phyloP scores from a whole-genome alignment of 164 flowering plant genomes.

The Magnolia kwangsiensis region DNA sequence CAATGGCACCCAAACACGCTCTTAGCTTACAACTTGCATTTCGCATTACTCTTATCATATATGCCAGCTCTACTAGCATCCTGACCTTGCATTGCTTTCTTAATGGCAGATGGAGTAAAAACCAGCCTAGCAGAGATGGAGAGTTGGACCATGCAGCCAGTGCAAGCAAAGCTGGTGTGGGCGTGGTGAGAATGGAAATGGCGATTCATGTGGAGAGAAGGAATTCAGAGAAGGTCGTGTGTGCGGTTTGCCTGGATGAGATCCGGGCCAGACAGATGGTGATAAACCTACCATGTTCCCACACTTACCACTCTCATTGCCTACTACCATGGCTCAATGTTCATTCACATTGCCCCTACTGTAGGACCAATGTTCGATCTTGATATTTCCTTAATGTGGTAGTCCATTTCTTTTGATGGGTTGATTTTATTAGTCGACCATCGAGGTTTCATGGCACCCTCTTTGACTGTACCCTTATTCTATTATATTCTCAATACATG shows the following conservation, averaged over 20 bases:
- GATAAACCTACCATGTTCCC: slow-evolving; percentile 27
- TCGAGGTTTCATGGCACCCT: no score
- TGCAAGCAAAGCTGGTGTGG: not conserved
- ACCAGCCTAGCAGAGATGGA: not conserved
- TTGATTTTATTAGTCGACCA: no score
- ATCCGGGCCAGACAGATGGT: slow-evolving; percentile 15
- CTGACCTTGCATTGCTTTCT: not conserved
- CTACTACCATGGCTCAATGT: slow-evolving; percentile 31
- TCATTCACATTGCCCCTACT: slow-evolving; percentile 35
- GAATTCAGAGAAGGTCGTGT: slow-evolving; percentile 21
- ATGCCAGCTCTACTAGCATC: not conserved
- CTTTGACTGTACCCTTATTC: no score
- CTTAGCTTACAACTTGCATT: no score
- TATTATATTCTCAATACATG: no score
- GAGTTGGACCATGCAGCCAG: not conserved
- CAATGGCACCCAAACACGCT: no score
- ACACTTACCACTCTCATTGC: slow-evolving; percentile 30
- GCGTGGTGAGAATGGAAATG: not conserved
- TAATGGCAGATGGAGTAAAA: slow-evolving; percentile 13
- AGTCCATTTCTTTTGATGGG: no score
- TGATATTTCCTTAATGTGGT: not conserved
- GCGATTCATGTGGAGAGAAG: not conserved
- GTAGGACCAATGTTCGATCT: slow-evolving; percentile 20
- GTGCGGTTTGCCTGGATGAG: slow-evolving; percentile 32
- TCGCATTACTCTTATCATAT: no score